phyloP scores from a whole-genome alignment of 192 early-diverging fungal species.

The Glomus cerebriforme region DNA sequence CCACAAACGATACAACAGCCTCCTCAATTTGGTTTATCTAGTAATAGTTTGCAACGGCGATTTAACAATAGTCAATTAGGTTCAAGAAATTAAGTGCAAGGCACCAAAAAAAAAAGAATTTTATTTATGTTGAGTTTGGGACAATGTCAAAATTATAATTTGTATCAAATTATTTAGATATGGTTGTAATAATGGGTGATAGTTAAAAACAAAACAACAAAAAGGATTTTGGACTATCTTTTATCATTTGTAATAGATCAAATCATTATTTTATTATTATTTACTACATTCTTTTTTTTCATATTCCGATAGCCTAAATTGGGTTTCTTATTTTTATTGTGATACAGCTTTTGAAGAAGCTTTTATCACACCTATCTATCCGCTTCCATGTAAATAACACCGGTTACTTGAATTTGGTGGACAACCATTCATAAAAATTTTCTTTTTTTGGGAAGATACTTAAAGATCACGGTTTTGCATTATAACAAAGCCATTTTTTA shows the following conservation, averaged over 20 bases:
- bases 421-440: constrained; percentile 8
- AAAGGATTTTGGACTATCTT: neutral
- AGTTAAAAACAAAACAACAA: neutral
- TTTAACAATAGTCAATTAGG: neutral
- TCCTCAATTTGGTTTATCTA: constrained; percentile 11
- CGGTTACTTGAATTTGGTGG: neutral
- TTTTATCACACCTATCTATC: neutral
- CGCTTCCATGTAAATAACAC: constrained; percentile 13
- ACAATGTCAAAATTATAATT: neutral
- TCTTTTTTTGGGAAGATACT: neutral
- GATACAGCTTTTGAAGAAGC: neutral
- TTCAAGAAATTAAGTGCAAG: neutral
- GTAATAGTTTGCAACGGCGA: constrained; percentile 2
- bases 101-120: neutral
- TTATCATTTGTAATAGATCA: constrained; percentile 4
- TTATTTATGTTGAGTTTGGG: constrained; percentile 1
- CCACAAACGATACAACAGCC: constrained; percentile 11
- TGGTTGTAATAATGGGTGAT: constrained; percentile 11
- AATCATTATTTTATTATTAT: constrained; percentile 1
- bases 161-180: neutral
- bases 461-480: neutral
- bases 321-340: constrained; percentile 16
- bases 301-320: neutral
- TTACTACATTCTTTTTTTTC: neutral
- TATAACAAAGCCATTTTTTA: neutral